phyloP scores from a whole-genome alignment of 2,329 filamentous ascomycete genomes.

The Penicillium paneum region DNA sequence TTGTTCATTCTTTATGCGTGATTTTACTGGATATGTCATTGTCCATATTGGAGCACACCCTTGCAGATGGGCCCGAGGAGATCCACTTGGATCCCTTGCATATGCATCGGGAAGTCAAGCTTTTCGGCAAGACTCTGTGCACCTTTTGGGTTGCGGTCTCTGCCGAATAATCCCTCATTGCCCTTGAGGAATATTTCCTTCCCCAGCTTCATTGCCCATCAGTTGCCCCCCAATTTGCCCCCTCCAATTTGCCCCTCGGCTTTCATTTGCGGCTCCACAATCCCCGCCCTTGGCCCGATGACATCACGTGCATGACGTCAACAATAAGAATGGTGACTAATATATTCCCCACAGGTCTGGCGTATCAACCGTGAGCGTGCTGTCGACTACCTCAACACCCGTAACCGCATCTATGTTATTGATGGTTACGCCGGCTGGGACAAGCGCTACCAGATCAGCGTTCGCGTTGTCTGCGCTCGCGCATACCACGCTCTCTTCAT shows the following conservation, averaged over 20 bases:
- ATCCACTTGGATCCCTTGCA: constrained; percentile 26
- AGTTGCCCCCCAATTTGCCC: neutral
- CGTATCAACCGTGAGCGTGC: constrained; percentile 99
- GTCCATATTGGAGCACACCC: constrained; percentile 12
- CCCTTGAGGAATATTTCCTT: neutral
- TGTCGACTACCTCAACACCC: constrained; percentile 97
- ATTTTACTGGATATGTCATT: constrained; percentile 19
- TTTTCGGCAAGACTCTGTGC: constrained; percentile 21
- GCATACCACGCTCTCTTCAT: constrained; percentile 99
- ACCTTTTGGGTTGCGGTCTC: neutral
- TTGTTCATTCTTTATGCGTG: constrained; percentile 7
- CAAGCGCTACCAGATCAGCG: constrained; percentile 93
- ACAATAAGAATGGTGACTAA: constrained; percentile 17
- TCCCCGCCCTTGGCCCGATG: constrained; percentile 14
- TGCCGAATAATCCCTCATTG: neutral
- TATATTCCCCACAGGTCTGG: constrained; percentile 69
- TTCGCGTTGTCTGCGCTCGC: constrained; percentile 96
- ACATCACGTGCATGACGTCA: constrained; percentile 34
- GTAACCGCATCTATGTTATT: constrained; percentile 97
- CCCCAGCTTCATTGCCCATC: neutral
- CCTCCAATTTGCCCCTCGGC: constrained; percentile 5
- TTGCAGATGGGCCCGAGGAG: constrained; percentile 20
- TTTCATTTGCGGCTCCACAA: constrained; percentile 5
- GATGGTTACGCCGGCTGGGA: constrained; percentile 99
- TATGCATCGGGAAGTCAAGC: constrained; percentile 24